Conservation (phyloP, 2,329 filamentous ascomycete species). For the Fusarium proliferatum region DNA sequence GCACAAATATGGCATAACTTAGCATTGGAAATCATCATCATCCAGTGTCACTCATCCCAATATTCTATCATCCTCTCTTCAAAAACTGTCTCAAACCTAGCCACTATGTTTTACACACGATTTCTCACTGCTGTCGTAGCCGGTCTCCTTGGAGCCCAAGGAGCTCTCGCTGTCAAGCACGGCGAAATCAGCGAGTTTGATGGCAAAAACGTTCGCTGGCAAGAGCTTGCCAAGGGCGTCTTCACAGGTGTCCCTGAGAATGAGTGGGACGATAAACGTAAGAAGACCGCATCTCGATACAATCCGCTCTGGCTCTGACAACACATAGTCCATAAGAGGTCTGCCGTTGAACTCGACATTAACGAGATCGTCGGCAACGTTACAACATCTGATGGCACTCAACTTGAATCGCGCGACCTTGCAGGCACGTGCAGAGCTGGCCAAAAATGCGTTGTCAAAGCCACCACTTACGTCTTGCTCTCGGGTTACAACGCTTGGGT, state of each 20-base stretch:
- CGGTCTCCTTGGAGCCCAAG: not conserved
- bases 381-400: not conserved
- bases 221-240: not conserved
- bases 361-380: not conserved
- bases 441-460: not conserved
- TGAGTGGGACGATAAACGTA: not conserved
- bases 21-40: not conserved
- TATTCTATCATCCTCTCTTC: accelerated
- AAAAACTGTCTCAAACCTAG: not conserved
- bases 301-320: accelerated
- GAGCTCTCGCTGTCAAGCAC: not conserved
- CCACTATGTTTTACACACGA: not conserved
- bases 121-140: not conserved
- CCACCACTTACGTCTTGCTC: not conserved
- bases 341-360: not conserved
- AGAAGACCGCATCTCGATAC: accelerated
- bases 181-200: not conserved
- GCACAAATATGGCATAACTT: not conserved
- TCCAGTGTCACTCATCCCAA: accelerated
- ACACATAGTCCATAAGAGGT: not conserved
- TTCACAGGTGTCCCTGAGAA: not conserved
- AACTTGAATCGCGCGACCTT: not conserved
- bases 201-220: not conserved
- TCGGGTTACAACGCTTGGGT: not conserved
- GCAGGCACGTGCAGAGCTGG: not conserved